Conservation (phyloP, 331 rosid genomes). For the Cydonia oblonga region DNA sequence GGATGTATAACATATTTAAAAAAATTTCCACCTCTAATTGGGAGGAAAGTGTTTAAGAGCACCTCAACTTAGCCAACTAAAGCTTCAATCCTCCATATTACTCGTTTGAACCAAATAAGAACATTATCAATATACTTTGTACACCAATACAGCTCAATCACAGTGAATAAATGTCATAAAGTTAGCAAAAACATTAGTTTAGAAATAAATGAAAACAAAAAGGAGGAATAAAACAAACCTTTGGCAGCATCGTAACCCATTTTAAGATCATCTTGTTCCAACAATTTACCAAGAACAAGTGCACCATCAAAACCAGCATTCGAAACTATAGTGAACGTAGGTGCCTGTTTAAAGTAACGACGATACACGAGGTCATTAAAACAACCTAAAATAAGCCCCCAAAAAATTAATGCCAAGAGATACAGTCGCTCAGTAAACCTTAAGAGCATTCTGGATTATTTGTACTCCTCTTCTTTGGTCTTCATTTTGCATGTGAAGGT, state of each 20-base stretch:
- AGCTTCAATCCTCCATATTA: not conserved
- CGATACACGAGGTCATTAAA: slow-evolving; percentile 5
- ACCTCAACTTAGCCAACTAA: not conserved
- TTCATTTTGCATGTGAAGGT: slow-evolving; percentile 52
- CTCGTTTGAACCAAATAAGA: not conserved
- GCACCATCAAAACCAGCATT: slow-evolving; percentile 92
- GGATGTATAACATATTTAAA: not conserved
- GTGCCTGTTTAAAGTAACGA: slow-evolving; percentile 44
- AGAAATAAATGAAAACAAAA: not conserved
- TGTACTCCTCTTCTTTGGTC: slow-evolving; percentile 81
- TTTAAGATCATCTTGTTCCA: slow-evolving; percentile 66
- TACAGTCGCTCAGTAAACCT: slow-evolving; percentile 33
- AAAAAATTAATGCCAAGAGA: not conserved
- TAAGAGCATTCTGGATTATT: slow-evolving; percentile 77
- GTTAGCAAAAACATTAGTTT: not conserved
- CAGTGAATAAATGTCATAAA: not conserved
- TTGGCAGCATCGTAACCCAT: slow-evolving; percentile 72
- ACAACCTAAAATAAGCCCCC: slow-evolving; percentile 1
- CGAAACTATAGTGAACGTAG: slow-evolving; percentile 54
- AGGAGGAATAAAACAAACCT: slow-evolving; percentile 34
- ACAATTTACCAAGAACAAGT: slow-evolving; percentile 61
- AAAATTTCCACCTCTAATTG: not conserved
- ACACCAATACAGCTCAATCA: not conserved
- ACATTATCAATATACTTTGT: not conserved
- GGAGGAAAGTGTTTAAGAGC: not conserved